Evolutionary conservation across 2,329 filamentous ascomycete genomes (phyloP), one percentile per base, ranked within the genome.

Genomic region (Talaromyces sp.): DNA sequence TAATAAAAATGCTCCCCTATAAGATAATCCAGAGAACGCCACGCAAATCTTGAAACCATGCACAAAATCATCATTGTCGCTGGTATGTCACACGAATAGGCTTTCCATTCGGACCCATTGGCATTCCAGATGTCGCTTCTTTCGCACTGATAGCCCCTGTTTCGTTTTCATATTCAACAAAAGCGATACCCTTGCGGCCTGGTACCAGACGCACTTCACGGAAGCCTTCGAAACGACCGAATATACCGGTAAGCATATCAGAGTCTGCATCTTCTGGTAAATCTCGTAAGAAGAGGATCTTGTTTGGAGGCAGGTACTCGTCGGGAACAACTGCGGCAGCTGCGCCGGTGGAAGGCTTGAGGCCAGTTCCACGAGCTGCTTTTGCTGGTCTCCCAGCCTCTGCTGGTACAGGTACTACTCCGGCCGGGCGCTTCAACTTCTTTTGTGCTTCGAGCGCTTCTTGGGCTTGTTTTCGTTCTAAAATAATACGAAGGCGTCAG

Each of bases 261-360:
- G 91, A 87, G 76, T 91, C 90, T 78, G 91, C 92, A 69, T 92
- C 90, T 68, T 94, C 91, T 9, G 95, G 93, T 41, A 99, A 80
- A 72, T 98, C 94, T 81, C 96, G 92, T 67, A 98, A 83, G 81
- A 98, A 96, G 41, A 99, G 85, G 70, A 93, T 96, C 82, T 97
- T 97, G 86, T 98, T 98, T 41, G 95, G 94, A 3, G 94, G 94
- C 3, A 98, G 86, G 78, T 97, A 98, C 80, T 99, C 95, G 85
- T 98, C 95, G n/a, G 93, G 93, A 19, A 98, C 89, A 63, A 93
- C 89, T 11, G 90, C 84, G 3, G 89, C 83, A 1, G 87, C 84
- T 14, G 87, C 83, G 6, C 87, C 84, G 65, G 87, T 87, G 1
- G 89, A 90, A 5, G 91, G 87, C 76, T 96, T 96, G 81, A 94